These are phyloP conservation scores for Salinomyces thailandicus DNA, from an alignment of 2,329 filamentous ascomycete species.

Conservation along the genomic window DNA sequence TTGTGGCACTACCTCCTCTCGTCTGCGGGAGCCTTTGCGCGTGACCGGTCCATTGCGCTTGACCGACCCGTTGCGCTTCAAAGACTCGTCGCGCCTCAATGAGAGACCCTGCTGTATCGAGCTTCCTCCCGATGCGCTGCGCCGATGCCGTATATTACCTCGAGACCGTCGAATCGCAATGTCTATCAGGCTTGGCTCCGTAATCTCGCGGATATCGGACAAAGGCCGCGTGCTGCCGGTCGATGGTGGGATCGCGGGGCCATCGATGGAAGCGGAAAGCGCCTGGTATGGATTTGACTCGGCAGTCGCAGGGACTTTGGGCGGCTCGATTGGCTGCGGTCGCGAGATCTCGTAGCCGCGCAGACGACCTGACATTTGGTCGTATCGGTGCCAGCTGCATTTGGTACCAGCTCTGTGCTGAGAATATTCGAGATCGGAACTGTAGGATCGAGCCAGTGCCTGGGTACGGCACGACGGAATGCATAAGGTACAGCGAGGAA, in stretches of 20 bases:
- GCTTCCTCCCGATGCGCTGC: slow-evolving; percentile 1
- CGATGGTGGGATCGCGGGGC: slow-evolving; percentile 4
- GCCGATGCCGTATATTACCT: background rate
- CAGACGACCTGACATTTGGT: slow-evolving; percentile 4
- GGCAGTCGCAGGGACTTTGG: background rate
- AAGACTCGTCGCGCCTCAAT: background rate
- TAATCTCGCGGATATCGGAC: slow-evolving; percentile 40
- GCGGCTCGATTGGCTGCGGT: slow-evolving; percentile 2
- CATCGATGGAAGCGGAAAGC: background rate
- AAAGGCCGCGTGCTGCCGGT: slow-evolving; percentile 30
- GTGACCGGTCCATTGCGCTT: slow-evolving; percentile 16
- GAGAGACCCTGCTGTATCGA: background rate
- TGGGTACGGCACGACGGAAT: too few relatives aligned
- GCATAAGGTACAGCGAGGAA: too few relatives aligned
- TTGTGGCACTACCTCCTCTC: background rate
- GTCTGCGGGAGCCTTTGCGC: slow-evolving; percentile 14
- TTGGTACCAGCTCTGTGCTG: too few relatives aligned
- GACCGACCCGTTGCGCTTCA: slow-evolving; percentile 7
- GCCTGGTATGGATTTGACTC: background rate
- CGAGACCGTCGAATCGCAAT: slow-evolving; percentile 1
- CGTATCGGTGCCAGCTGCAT: too few relatives aligned
- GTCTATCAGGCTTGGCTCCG: slow-evolving; percentile 36
- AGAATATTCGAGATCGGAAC: too few relatives aligned
- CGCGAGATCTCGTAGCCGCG: slow-evolving; percentile 6
- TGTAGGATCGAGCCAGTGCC: too few relatives aligned